Evolutionary conservation across 1,284 basidiomycete genomes (phyloP), one percentile per base, ranked within the genome.

Genomic region (Cystobasidiaceae sp.): DNA sequence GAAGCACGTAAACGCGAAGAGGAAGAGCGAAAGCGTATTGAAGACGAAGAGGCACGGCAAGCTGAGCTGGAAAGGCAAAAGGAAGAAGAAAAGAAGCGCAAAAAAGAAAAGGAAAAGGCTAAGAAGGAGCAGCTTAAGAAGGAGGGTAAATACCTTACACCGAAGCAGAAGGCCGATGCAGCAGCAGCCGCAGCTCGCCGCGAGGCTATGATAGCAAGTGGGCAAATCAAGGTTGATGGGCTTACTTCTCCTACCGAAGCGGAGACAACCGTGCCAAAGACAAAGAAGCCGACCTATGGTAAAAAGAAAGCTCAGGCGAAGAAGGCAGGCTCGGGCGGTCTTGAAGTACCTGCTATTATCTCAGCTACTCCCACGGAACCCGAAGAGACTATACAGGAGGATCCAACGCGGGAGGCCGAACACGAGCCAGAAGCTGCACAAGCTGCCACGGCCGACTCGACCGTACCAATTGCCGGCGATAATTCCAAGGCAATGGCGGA

Each of bases 121-220:
- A 87, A 81, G 79, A 93, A 90, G 77, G 89, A 93, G 21, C 62
- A 65, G 55, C 45, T 46, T 8, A 62, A 63, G 55, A 58, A 55
- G 25, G 92, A 96, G 78, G 93, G 93, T 33, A 84, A 88, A 60
- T 79, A 92, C 32, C 82, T 97, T 49, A 96, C 93, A 5, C 90
- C 93, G 75, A 97, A 96, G 79, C 93, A 98, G 77, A 97, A 93
- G 79, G 89, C 91, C 73, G 93, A 97, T 76, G 87, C 85, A 72
- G 88, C 89, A 17, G 88, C 87, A 67, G 93, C 93, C 7, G 93
- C 97, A 77, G 85, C 90, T 37, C 85, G 93, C 63, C 89, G 88
- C 77, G 85, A 94, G 77, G 94, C 94, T 3, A 83, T 98, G 65
- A 82, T 98, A 55, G 85, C 87, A 23, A 89, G 90, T 30, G 93